phyloP scores from a whole-genome alignment of 2,329 filamentous ascomycete genomes.

The Pseudogymnoascus sp. region DNA sequence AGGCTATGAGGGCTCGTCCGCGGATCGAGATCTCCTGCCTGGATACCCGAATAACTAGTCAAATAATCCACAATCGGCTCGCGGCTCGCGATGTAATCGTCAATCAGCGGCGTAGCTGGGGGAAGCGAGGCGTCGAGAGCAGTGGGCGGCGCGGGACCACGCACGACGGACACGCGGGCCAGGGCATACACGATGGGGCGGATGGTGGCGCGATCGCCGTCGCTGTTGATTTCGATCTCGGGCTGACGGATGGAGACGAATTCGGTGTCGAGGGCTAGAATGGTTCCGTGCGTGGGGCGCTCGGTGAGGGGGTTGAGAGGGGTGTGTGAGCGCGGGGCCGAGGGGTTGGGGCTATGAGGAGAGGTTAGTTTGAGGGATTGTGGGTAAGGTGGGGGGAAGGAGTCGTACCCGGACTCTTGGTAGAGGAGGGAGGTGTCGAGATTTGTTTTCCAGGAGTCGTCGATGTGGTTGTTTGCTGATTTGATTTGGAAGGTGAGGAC shows the following conservation, averaged over 20 bases:
- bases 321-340: constrained; percentile 37
- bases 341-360: neutral
- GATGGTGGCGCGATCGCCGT: constrained; percentile 86
- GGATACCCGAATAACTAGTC: constrained; percentile 89
- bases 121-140: constrained; percentile 49
- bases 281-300: constrained; percentile 59
- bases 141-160: constrained; percentile 41
- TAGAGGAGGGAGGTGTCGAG: constrained; percentile 83
- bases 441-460: constrained; percentile 75
- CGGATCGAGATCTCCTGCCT: constrained; percentile 73
- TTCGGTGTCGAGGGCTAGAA: constrained; percentile 89
- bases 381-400: too few relatives aligned
- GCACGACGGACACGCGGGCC: constrained; percentile 84
- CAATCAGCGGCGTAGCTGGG: constrained; percentile 83
- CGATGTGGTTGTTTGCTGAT: constrained; percentile 69
- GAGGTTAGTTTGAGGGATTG: too few relatives aligned
- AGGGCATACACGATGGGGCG: constrained; percentile 83
- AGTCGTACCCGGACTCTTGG: constrained; percentile 49
- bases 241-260: constrained; percentile 90
- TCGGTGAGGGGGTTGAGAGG: constrained; percentile 42
- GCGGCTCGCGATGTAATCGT: constrained; percentile 89
- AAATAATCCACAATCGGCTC: constrained; percentile 93
- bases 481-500: constrained; percentile 82
- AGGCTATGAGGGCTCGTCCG: constrained; percentile 72
- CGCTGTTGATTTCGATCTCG: constrained; percentile 92